These are phyloP conservation scores for Bisporella sp. DNA, from an alignment of 2,329 filamentous ascomycete species.

Conservation along the genomic window DNA sequence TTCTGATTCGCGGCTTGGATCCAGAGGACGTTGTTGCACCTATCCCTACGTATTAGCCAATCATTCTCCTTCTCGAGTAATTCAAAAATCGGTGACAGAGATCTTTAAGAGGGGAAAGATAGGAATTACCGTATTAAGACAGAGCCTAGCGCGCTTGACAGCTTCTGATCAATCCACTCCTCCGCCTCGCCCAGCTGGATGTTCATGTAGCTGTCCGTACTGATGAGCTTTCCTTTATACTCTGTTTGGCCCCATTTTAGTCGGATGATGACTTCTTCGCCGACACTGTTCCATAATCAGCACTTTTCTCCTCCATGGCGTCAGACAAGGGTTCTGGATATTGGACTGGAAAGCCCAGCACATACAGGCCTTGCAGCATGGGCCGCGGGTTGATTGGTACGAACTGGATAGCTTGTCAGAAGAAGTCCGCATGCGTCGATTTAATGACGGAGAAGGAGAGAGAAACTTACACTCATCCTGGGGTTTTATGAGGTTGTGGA, in stretches of 20 bases:
- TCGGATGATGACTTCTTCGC: constrained; percentile 83
- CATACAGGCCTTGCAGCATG: constrained; percentile 86
- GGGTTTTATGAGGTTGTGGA: constrained; percentile 18
- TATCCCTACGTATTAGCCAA: constrained; percentile 26
- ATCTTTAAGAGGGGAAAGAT: not conserved
- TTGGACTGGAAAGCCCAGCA: constrained; percentile 17
- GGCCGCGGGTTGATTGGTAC: constrained; percentile 95
- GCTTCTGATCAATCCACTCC: constrained; percentile 86
- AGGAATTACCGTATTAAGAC: constrained; percentile 74
- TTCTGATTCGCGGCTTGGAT: constrained; percentile 56
- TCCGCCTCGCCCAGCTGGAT: constrained; percentile 85
- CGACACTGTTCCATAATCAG: constrained; percentile 50
- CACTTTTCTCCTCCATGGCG: constrained; percentile 2
- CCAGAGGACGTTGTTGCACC: constrained; percentile 97
- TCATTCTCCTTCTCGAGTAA: not conserved
- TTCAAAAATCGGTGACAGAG: not conserved
- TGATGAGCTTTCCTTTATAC: constrained; percentile 90
- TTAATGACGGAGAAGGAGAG: not conserved
- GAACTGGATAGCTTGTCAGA: constrained; percentile 45
- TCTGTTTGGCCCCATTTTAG: constrained; percentile 98
- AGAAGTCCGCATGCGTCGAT: constrained; percentile 16
- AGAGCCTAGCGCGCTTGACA: constrained; percentile 77
- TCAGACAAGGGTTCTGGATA: too few relatives aligned
- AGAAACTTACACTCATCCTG: constrained; percentile 32
- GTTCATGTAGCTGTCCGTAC: constrained; percentile 98